Conservation (phyloP, 139 green algal genomes). For the Chlamydomonas sp. region DNA sequence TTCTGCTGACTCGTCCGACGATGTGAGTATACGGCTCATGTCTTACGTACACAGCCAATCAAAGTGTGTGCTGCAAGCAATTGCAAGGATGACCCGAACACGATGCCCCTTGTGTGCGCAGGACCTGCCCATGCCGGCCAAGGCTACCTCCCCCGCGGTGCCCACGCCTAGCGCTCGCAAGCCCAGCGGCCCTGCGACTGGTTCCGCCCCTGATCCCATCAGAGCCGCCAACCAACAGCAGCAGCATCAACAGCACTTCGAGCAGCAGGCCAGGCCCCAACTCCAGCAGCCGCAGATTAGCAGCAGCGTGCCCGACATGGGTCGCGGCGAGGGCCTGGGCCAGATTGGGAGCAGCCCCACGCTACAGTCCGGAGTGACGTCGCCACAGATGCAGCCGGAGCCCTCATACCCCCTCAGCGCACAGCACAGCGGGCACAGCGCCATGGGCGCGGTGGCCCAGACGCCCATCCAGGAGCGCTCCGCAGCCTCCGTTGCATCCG, state of each 20-base stretch:
- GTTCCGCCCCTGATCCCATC: too few species aligned
- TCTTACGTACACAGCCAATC: not conserved
- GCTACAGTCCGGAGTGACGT: constrained; percentile 1
- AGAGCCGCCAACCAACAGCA: not conserved
- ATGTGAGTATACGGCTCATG: not conserved
- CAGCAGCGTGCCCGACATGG: constrained; percentile 28
- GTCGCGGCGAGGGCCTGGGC: not conserved
- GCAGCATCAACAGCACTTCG: too few species aligned
- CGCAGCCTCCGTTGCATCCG: not conserved
- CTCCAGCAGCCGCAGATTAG: not conserved
- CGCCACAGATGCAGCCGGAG: constrained; percentile 6
- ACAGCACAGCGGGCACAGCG: constrained; percentile 15
- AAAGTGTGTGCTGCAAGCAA: too few species aligned
- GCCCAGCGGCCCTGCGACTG: not conserved
- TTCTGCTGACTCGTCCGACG: constrained; percentile 8
- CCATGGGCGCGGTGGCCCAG: not conserved
- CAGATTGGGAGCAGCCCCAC: not conserved
- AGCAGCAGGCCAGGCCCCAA: not conserved
- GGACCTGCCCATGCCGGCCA: constrained; percentile 3
- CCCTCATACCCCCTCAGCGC: constrained; percentile 1
- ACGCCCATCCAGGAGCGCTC: constrained; percentile 1
- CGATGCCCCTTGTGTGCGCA: not conserved
- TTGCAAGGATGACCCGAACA: too few species aligned
- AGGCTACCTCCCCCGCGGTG: constrained; percentile 13
- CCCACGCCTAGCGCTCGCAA: constrained; percentile 7